phyloP scores from a whole-genome alignment of 768 basidiomycete genomes.

The Leccinum disarticulatum region DNA sequence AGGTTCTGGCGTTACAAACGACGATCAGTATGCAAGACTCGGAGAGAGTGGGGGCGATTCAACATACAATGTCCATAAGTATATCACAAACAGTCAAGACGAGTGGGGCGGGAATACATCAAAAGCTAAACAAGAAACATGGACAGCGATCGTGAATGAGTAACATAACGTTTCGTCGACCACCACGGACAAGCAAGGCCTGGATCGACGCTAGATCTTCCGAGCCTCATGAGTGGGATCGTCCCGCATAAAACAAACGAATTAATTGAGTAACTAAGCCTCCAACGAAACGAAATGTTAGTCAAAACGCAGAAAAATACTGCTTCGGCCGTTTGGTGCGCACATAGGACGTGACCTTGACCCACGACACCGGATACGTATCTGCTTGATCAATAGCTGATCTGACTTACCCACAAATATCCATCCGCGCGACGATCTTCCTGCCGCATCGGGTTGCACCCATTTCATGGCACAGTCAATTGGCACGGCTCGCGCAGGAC shows the following conservation, averaged over 20 bases:
- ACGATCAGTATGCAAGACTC: not conserved
- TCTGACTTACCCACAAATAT: no score
- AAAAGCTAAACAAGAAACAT: not conserved
- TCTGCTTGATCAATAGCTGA: no score
- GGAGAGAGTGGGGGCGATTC: not conserved
- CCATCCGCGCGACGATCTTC: no score
- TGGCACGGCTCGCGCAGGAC: no score
- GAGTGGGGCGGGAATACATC: not conserved
- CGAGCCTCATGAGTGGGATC: conserved; percentile 1
- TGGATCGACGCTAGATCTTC: not conserved
- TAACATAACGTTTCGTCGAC: conserved; percentile 3
- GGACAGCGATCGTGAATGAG: not conserved
- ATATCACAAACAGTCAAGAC: not conserved
- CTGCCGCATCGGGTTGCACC: no score
- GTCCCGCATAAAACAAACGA: not conserved
- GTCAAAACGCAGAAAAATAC: not conserved
- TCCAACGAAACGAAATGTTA: conserved; percentile 6
- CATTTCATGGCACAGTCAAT: no score
- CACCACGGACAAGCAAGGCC: not conserved
- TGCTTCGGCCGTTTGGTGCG: not conserved
- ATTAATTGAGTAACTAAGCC: conserved; percentile 4
- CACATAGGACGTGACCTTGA: no score
- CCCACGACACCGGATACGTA: no score
- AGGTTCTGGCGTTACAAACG: conserved; percentile 1
- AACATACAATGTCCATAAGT: not conserved